These are phyloP conservation scores for Linnemannia hyalina DNA, from an alignment of 192 early-diverging fungal genomes.

Conservation along the genomic window DNA sequence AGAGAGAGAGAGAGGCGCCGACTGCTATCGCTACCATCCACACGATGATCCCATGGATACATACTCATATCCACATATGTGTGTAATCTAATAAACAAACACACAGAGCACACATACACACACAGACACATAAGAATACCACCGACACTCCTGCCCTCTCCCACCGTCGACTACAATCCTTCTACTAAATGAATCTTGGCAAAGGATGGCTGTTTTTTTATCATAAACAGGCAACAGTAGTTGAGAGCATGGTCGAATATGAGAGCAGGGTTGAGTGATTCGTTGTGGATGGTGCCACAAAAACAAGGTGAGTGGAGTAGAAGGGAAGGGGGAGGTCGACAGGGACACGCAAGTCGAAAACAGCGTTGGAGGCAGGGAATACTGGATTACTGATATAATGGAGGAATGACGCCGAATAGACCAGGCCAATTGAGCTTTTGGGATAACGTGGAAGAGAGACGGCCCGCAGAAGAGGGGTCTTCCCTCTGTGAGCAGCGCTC, in stretches of 20 bases:
- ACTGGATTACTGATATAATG: slow-evolving; percentile 26
- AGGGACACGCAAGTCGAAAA: neutral
- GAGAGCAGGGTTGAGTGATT: neutral
- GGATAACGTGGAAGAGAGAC: slow-evolving; percentile 22
- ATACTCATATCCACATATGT: too few relatives aligned
- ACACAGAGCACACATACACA: neutral
- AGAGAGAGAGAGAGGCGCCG: neutral
- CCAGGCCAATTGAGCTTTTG: slow-evolving; percentile 1
- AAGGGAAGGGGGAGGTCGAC: neutral
- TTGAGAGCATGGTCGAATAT: slow-evolving; percentile 6
- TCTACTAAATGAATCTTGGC: neutral
- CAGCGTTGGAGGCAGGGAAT: slow-evolving; percentile 8
- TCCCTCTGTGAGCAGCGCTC: slow-evolving; percentile 10
- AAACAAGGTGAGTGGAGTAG: neutral
- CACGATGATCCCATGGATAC: neutral
- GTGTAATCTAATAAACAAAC: too few relatives aligned
- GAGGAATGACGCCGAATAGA: neutral
- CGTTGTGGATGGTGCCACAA: neutral
- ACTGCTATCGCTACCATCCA: neutral
- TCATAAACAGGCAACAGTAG: neutral
- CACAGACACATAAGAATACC: neutral
- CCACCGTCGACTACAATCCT: neutral
- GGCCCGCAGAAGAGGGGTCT: slow-evolving; percentile 1
- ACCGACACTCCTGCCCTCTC: neutral
- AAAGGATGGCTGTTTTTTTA: neutral